Percentiles rank a stretch among this genome's conserved stretches.
phyloP scores from a whole-genome alignment of 2,329 filamentous ascomycete species.

The Pseudogymnoascus sp. region DNA sequence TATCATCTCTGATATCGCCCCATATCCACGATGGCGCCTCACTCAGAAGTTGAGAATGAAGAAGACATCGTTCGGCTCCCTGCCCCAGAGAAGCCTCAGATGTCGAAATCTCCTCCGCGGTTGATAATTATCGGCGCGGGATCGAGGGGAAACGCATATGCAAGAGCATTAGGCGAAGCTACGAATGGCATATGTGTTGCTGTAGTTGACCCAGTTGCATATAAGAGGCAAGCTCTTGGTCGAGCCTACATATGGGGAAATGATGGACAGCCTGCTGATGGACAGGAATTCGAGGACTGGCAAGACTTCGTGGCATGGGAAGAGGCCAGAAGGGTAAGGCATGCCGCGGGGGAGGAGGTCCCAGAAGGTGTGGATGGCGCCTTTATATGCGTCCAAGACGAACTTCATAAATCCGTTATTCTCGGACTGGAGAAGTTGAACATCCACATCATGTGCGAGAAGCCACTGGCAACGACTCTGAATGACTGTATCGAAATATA shows the following conservation, averaged over 20 bases:
- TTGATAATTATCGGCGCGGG: constrained; percentile 79
- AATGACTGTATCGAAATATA: constrained; percentile 72
- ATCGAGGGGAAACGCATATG: constrained; percentile 69
- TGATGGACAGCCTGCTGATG: constrained; percentile 39
- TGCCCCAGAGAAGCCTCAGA: constrained; percentile 22
- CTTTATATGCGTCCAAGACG: constrained; percentile 74
- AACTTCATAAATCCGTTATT: constrained; percentile 78
- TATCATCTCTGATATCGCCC: not conserved
- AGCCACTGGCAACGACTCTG: constrained; percentile 77
- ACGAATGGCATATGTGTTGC: constrained; percentile 64
- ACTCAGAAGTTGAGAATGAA: constrained; percentile 9
- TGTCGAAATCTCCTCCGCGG: constrained; percentile 46
- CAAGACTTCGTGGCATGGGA: constrained; percentile 70
- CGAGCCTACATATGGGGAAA: constrained; percentile 64
- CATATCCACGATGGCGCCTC: constrained; percentile 12
- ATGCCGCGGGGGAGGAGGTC: constrained; percentile 38
- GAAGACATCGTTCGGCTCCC: constrained; percentile 18
- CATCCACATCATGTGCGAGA: constrained; percentile 90
- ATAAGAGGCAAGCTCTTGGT: constrained; percentile 68
- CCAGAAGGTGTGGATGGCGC: constrained; percentile 44
- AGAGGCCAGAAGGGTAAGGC: constrained; percentile 47
- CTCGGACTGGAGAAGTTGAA: constrained; percentile 61
- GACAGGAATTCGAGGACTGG: constrained; percentile 69
- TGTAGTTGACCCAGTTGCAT: constrained; percentile 72
- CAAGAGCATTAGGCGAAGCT: constrained; percentile 55